Base-by-base conservation (phyloP, 805 yeast species). In the Metschnikowia corniflorae region DNA sequence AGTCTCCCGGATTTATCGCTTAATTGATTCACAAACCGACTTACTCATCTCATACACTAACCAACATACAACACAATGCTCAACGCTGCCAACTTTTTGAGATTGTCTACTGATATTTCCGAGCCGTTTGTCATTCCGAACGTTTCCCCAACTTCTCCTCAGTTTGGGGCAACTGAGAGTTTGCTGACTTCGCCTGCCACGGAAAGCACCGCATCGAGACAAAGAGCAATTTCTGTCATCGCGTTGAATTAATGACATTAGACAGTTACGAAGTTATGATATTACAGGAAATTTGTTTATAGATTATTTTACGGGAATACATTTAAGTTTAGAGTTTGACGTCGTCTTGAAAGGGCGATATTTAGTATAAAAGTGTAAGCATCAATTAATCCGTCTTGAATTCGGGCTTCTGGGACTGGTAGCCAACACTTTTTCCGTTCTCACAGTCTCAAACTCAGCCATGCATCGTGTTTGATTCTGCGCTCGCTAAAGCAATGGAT, bases 51-150 rank as follows among this genome's bases (percentile, higher is more conserved):
- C 27, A 9, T 20, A 24, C 14, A 12, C n/a, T 19, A 16, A 21
- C 24, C 15, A 4, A 32, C 25, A 15, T 14, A 16, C 31, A 28
- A 22, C 18, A 19, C 20, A 29, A 45, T 46, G 50, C 35, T 46
- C 26, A 30, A 45, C n/a, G 39, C 38, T 9, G 21, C 37, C 62
- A 46, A 64, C 47, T 80, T 75, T 58, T 67, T 80, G 57, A 66
- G 70, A 31, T 68, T 80, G 57, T 69, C 81, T 26, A 70, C 77
- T 35, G 78, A 77, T 43, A 60, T 71, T 33, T 68, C 75, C 40
- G 68, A 74, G 58, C 86, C 88, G 47, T 80, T 80, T 51, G 71
- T 81, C 37, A 79, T 81, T 51, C 80, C 80, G 51, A 61, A 73
- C 43, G 70, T 79, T 30, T 78, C 86, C 1, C 86, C 86, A 23